Base-by-base conservation (phyloP, 306 rosid genomes). In the Gillenia trifoliata region DNA sequence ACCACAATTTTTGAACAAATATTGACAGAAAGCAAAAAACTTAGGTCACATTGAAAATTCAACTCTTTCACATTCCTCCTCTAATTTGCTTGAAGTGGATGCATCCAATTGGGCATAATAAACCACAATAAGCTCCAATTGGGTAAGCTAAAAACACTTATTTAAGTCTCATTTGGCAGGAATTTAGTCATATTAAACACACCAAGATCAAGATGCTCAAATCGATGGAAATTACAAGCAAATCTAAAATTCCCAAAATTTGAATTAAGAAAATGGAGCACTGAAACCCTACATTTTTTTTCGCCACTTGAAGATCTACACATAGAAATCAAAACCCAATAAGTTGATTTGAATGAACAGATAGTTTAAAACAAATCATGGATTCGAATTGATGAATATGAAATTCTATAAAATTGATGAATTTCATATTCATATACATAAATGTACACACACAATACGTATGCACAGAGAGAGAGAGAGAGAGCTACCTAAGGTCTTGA, bases 41-140 rank as follows among this genome's bases (percentile, higher is more conserved):
- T 8, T 72, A 41, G 38, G 59, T 41, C 41, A 5, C 78, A 62
- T 31, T 17, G 23, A 15, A 41, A 64, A 12, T 64, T 78, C 56
- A 79, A 36, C 75, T 60, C 62, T 76, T 38, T 76, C 78, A 65
- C 26, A 66, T 66, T 60, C 41, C 36, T 36, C 55, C 13, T 68
- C 72, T 69, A 62, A 75, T 65, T 78, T 76, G 54, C 71, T 69
- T 36, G 59, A 45, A 70, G 40, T 49, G 68, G 28, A 11, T 40
- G 79, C 79, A 40, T 77, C 43, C 28, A 4, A 69, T 11, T 6
- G 7, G 12, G 19, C 36, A 11, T 11, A 47, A 19, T 29, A n/a
- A 22, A 19, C 23, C 36, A 28, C 66, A 64, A 29, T 8, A 10
- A 19, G 56, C 54, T n/a, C 11, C 10, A 54, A 34, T 15, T 1